phyloP scores from a whole-genome alignment of 768 basidiomycete genomes.

The Naematelia encephala region DNA sequence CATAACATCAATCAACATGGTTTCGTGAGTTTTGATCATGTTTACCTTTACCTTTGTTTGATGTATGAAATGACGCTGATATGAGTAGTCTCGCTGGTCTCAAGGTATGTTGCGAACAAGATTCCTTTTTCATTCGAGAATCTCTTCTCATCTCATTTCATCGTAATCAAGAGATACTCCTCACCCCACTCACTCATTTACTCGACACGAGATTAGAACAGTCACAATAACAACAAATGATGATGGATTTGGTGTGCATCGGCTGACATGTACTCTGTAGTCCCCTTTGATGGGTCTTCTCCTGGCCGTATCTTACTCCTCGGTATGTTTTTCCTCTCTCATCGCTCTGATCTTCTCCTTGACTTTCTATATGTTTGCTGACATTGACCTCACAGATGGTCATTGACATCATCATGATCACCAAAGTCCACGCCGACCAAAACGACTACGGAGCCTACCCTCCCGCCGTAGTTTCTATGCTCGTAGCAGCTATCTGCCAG shows the following conservation, averaged over 20 bases:
- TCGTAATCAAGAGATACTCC: no score
- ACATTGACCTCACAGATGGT: slow-evolving; percentile 21
- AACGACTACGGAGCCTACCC: slow-evolving; percentile 8
- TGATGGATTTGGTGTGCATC: no score
- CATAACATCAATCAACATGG: slow-evolving; percentile 7
- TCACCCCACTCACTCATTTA: no score
- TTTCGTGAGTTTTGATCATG: slow-evolving; percentile 1
- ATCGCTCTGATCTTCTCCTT: neutral
- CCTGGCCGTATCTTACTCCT: slow-evolving; percentile 22
- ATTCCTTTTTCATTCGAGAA: no score
- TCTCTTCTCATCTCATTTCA: slow-evolving; percentile 2
- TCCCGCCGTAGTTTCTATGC: slow-evolving; percentile 18
- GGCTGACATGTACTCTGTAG: no score
- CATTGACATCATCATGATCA: slow-evolving; percentile 23
- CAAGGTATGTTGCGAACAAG: neutral
- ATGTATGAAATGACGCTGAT: neutral
- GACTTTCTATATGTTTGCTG: neutral
- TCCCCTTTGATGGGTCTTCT: slow-evolving; percentile 18
- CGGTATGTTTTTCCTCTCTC: slow-evolving; percentile 15
- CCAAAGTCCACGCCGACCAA: slow-evolving; percentile 11
- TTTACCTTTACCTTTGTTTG: neutral
- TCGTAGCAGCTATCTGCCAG: slow-evolving; percentile 19
- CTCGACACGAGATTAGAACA: no score
- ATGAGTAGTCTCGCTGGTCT: neutral
- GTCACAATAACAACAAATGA: no score